Percentiles rank a stretch among this genome's conserved stretches.
These are phyloP conservation scores for Backusella macrospora DNA, from an alignment of 192 early-diverging fungal species.

Conservation along the genomic window DNA sequence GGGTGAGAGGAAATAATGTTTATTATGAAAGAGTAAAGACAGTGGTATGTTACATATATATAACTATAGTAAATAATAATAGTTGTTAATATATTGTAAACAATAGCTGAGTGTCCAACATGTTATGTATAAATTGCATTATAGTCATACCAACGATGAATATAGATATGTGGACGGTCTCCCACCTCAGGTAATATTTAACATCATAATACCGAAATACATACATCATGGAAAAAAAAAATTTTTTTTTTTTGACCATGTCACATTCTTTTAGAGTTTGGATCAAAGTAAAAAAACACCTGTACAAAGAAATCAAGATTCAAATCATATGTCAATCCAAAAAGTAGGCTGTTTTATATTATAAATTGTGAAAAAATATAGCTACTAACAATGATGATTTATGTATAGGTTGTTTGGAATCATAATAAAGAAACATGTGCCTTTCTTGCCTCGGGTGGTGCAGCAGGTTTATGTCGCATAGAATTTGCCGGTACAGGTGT, in stretches of 20 bases:
- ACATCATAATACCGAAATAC: too few relatives aligned
- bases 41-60: conserved; percentile 9
- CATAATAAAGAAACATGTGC: conserved; percentile 19
- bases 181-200: conserved; percentile 7
- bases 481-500: conserved; percentile 32
- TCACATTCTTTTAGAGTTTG: background rate
- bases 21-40: conserved; percentile 4
- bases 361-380: background rate
- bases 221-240: too few relatives aligned
- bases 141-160: conserved; percentile 10
- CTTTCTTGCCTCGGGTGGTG: conserved; percentile 31
- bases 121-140: conserved; percentile 25
- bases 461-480: conserved; percentile 34
- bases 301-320: background rate
- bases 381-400: background rate
- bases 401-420: conserved; percentile 32
- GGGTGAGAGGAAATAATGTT: conserved; percentile 26
- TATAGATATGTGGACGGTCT: conserved; percentile 34
- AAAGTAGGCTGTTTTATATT: background rate
- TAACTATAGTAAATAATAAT: too few relatives aligned
- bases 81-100: background rate
- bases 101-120: conserved; percentile 1
- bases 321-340: background rate
- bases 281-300: background rate
- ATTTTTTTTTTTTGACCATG: background rate